Evolutionary conservation across 2,329 filamentous ascomycete genomes (phyloP).

Genomic region (Talaromyces sp.): DNA sequence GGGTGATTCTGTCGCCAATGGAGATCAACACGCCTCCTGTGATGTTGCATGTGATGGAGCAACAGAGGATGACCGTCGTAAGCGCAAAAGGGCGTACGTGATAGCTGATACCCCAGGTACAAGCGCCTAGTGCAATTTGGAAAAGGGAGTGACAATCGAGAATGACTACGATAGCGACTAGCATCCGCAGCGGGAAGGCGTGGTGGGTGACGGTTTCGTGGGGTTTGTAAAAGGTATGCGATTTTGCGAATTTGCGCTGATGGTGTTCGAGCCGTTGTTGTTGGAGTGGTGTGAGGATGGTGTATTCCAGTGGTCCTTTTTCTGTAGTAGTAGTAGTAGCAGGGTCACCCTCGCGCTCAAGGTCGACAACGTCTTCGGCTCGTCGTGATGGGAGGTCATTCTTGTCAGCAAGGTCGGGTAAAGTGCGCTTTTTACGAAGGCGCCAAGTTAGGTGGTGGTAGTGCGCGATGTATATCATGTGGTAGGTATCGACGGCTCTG

Average conservation of each 20-base stretch:
- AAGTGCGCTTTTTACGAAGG: slow-evolving; percentile 56
- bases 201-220: slow-evolving; percentile 79
- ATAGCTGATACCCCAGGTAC: slow-evolving; percentile 75
- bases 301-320: slow-evolving; percentile 53
- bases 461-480: slow-evolving; percentile 76
- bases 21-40: slow-evolving; percentile 71
- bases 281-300: slow-evolving; percentile 62
- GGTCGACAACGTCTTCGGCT: slow-evolving; percentile 41
- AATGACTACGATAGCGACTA: slow-evolving; percentile 73
- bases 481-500: slow-evolving; percentile 76
- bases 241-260: slow-evolving; percentile 73
- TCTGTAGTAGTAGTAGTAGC: slow-evolving; percentile 29
- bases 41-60: slow-evolving; percentile 73
- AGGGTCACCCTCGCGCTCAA: slow-evolving; percentile 38
- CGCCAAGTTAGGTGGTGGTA: slow-evolving; percentile 67
- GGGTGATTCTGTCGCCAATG: slow-evolving; percentile 69
- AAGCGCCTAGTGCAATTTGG: slow-evolving; percentile 73
- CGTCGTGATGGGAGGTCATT: slow-evolving; percentile 60
- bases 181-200: slow-evolving; percentile 69
- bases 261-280: slow-evolving; percentile 70
- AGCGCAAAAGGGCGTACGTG: slow-evolving; percentile 64
- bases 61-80: slow-evolving; percentile 76
- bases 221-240: slow-evolving; percentile 84
- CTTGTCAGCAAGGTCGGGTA: slow-evolving; percentile 62
- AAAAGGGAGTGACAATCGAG: slow-evolving; percentile 75